Base-by-base conservation (phyloP, 371 early-diverging fungal species). In the Rhizopus sp. region DNA sequence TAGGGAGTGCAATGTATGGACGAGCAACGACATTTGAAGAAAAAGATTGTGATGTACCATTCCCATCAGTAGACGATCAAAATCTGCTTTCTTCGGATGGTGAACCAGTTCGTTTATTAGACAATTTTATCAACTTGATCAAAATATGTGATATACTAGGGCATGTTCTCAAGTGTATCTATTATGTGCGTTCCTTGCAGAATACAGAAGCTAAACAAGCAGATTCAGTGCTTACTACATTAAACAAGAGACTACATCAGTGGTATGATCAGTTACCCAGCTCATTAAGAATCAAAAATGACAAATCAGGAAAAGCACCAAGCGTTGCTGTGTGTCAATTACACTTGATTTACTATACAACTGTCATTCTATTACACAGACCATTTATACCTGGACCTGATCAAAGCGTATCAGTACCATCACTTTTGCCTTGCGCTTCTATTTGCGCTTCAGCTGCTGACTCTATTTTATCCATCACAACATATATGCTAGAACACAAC, bases 371-470 rank as follows among this genome's bases (percentile, higher is more conserved):
- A 30, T 53, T 74, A 0, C 75, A 74, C 49, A 66, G 75, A 29
- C 62, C 71, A 10, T 71, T 70, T 54, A 66, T 69, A 35, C 71
- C 69, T 13, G 69, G 62, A 1, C 64, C 46, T 15, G 55, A 61
- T 15, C 65, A 66, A 34, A 53, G 53, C 10, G 49, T 61, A 13
- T 49, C 47, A 9, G 50, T 61, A 10, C 62, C 68, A 5, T 53
- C 63, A 0, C 66, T 79, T 3, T 54, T 77, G 33, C 78, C 80
- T 1, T 70, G 68, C 12, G 66, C 64, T 37, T 69, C 79, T 15
- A 68, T 78, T 13, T 82, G 82, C 48, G 66, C 70, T 1, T 71
- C 73, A 5, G 75, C 80, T 5, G 81, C 85, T 1, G 73, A 73
- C 10, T 60, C 78, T 0, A 78, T 82, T 10, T 53, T 80, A 17